phyloP scores from a whole-genome alignment of 768 basidiomycete species.

The Suillus paluster region DNA sequence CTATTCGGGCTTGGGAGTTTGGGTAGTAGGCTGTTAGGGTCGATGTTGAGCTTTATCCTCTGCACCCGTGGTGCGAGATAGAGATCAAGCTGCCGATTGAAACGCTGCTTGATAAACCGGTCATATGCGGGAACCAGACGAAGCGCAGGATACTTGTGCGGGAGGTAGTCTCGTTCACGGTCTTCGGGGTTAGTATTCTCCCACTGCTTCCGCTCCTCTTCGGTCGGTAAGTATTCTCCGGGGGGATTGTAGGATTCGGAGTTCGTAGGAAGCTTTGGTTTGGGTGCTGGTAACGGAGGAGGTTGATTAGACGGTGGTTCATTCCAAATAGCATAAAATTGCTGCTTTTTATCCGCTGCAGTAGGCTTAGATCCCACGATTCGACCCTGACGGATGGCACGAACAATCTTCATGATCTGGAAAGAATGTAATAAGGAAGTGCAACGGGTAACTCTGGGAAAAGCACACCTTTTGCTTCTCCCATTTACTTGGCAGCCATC shows the following conservation, averaged over 20 bases:
- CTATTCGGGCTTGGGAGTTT: constrained; percentile 93
- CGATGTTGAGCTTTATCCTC: constrained; percentile 85
- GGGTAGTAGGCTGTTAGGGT: constrained; percentile 89
- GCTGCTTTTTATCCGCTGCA: constrained; percentile 61
- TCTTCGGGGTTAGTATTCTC: constrained; percentile 85
- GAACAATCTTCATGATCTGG: constrained; percentile 99
- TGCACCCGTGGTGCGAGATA: constrained; percentile 95
- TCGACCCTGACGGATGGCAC: constrained; percentile 94
- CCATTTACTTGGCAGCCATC: constrained; percentile 99
- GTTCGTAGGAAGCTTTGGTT: constrained; percentile 85
- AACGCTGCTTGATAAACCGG: constrained; percentile 91
- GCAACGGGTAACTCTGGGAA: not conserved
- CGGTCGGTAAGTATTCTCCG: constrained; percentile 90
- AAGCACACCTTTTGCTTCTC: constrained; percentile 92
- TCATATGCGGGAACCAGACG: constrained; percentile 93
- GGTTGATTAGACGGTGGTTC: constrained; percentile 73
- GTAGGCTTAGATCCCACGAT: constrained; percentile 91
- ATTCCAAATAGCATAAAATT: constrained; percentile 91
- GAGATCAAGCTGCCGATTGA: constrained; percentile 91
- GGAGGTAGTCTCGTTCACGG: constrained; percentile 86
- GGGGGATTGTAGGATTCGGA: constrained; percentile 99
- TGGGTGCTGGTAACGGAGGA: constrained; percentile 93
- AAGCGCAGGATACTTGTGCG: constrained; percentile 82
- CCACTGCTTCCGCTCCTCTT: constrained; percentile 82
- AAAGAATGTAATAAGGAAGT: constrained; percentile 11